Evolutionary conservation across 441 rosid species (phyloP).

Genomic region (Populus hybrid): DNA sequence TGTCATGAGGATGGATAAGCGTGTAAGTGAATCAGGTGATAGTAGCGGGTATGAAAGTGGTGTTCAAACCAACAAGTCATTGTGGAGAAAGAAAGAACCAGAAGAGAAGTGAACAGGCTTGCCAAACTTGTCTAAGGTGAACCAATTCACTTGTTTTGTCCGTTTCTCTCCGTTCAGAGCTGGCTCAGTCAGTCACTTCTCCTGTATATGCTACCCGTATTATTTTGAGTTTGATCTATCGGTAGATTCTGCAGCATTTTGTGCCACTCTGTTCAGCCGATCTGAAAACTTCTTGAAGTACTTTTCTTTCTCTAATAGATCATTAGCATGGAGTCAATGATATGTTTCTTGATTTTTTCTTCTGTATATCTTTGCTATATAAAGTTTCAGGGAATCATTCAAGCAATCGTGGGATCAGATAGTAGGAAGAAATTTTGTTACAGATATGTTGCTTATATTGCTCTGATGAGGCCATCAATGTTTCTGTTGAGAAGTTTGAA

Average conservation of each 20-base stretch:
- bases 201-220: constrained; percentile 5
- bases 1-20: constrained; percentile 39
- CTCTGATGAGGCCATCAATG: background rate
- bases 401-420: background rate
- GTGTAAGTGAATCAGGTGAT: constrained; percentile 57
- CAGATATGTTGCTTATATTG: background rate
- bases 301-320: background rate
- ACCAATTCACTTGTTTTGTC: constrained; percentile 7
- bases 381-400: background rate
- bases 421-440: background rate
- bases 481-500: background rate
- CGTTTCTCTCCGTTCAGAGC: constrained; percentile 5
- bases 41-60: constrained; percentile 71
- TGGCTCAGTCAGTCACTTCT: constrained; percentile 1
- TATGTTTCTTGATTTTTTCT: constrained; percentile 2
- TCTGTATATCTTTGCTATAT: background rate
- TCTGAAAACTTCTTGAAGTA: background rate
- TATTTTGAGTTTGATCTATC: background rate
- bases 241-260: constrained; percentile 25
- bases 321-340: background rate
- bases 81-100: constrained; percentile 41
- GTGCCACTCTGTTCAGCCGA: background rate
- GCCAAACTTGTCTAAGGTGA: constrained; percentile 19
- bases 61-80: constrained; percentile 35
- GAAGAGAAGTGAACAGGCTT: constrained; percentile 37